Percentiles rank a stretch among this genome's conserved stretches.
phyloP scores from a whole-genome alignment of 129 eudicot species.

The Cynara cardunculus region DNA sequence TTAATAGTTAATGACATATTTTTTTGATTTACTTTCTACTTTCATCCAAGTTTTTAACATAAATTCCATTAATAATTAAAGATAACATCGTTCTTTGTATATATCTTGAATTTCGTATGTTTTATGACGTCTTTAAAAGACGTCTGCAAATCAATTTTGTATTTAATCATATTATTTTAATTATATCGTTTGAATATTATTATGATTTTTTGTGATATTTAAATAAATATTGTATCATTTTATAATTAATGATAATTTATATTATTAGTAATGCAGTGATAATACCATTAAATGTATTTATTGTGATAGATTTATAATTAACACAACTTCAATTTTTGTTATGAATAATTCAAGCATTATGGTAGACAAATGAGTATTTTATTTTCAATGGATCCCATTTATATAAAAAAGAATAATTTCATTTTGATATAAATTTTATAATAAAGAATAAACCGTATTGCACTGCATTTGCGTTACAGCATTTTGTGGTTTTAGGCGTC shows the following conservation, averaged over 20 bases:
- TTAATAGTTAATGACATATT: not conserved
- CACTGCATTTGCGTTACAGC: too few relatives aligned
- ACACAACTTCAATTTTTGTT: not conserved
- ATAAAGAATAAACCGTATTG: too few relatives aligned
- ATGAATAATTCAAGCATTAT: not conserved
- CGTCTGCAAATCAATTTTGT: not conserved
- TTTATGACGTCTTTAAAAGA: not conserved
- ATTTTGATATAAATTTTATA: too few relatives aligned
- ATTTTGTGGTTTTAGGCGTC: not conserved
- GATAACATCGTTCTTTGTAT: not conserved
- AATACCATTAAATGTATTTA: not conserved
- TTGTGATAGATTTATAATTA: not conserved
- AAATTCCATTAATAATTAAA: not conserved
- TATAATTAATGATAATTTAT: not conserved
- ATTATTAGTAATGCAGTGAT: not conserved
- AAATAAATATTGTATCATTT: not conserved
- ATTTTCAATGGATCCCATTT: not conserved
- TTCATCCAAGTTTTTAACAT: not conserved
- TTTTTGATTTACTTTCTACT: not conserved
- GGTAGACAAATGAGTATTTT: not conserved
- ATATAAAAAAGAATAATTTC: not conserved
- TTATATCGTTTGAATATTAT: not conserved
- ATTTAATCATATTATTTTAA: not conserved
- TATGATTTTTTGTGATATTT: not conserved
- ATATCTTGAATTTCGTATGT: not conserved